Evolutionary conservation across 345 rosid species (phyloP).

Genomic region (Camelina hispida): DNA sequence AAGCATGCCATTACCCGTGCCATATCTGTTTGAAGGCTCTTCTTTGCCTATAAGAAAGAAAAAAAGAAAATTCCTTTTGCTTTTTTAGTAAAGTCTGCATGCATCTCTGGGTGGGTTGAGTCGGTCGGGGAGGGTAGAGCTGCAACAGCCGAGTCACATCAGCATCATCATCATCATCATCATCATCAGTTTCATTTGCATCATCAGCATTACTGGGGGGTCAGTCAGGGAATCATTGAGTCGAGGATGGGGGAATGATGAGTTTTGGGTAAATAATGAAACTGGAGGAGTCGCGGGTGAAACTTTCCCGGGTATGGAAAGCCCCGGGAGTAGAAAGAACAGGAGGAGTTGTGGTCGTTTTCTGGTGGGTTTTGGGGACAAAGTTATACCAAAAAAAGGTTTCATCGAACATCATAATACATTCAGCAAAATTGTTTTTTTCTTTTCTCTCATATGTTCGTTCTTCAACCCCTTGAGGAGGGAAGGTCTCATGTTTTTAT

Average conservation of each 20-base stretch:
- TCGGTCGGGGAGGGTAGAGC: slow-evolving; percentile 46
- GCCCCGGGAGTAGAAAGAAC: slow-evolving; percentile 23
- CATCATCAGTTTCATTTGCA: slow-evolving; percentile 48
- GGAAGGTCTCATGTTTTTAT: slow-evolving; percentile 37
- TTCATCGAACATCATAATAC: slow-evolving; percentile 39
- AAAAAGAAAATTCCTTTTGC: slow-evolving; percentile 33
- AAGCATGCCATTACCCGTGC: slow-evolving; percentile 76
- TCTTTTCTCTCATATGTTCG: slow-evolving; percentile 36
- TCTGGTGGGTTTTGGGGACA: slow-evolving; percentile 37
- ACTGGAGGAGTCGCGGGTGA: slow-evolving; percentile 40
- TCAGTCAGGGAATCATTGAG: slow-evolving; percentile 40
- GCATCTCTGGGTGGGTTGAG: slow-evolving; percentile 47
- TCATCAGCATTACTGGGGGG: slow-evolving; percentile 62
- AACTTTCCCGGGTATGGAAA: neutral
- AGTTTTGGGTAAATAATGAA: slow-evolving; percentile 46
- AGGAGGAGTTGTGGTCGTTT: slow-evolving; percentile 22
- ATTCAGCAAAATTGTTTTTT: slow-evolving; percentile 40
- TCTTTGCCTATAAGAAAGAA: slow-evolving; percentile 27
- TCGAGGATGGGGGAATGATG: slow-evolving; percentile 40
- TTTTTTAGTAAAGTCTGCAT: slow-evolving; percentile 48
- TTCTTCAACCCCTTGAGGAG: slow-evolving; percentile 37
- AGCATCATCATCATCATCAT: slow-evolving; percentile 47
- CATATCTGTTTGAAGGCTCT: slow-evolving; percentile 65
- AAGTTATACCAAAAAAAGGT: slow-evolving; percentile 27
- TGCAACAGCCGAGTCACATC: slow-evolving; percentile 47